A percentile compares a stretch with the other conserved stretches of the same genome.
Conservation (phyloP, 441 rosid genomes). For the Mallotus repandus region DNA sequence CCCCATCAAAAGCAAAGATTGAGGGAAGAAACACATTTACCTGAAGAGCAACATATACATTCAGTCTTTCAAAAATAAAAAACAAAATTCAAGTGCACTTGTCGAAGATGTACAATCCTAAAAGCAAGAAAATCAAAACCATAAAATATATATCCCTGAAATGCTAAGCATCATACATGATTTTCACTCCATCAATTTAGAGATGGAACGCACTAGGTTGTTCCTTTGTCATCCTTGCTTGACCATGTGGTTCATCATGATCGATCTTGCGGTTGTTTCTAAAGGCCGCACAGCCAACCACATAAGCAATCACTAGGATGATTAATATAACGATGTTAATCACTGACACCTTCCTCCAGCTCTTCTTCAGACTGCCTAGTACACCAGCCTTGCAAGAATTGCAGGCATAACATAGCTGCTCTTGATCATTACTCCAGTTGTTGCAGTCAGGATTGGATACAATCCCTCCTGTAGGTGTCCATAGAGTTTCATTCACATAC, state of each 20-base stretch:
- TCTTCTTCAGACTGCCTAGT: conserved; percentile 72
- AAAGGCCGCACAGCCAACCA: conserved; percentile 67
- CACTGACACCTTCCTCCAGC: conserved; percentile 94
- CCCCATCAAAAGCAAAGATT: conserved; percentile 10
- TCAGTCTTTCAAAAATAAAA: background rate
- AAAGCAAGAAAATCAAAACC: conserved; percentile 13
- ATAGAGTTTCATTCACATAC: conserved; percentile 68
- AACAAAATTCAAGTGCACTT: conserved; percentile 9
- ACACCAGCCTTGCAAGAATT: conserved; percentile 95
- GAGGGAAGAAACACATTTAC: conserved; percentile 2
- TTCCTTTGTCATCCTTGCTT: conserved; percentile 74
- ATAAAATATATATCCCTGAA: background rate
- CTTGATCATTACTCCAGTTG: conserved; percentile 69
- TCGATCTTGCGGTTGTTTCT: conserved; percentile 75
- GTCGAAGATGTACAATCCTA: conserved; percentile 12
- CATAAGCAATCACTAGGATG: conserved; percentile 71
- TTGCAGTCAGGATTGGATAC: conserved; percentile 49
- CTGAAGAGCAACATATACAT: conserved; percentile 10
- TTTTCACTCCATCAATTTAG: background rate
- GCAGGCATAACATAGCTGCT: conserved; percentile 64
- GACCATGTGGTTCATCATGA: conserved; percentile 69
- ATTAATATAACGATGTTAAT: conserved; percentile 72
- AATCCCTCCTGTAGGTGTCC: conserved; percentile 47
- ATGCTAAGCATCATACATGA: background rate
- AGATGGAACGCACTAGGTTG: conserved; percentile 60